phyloP scores from a whole-genome alignment of 805 yeast genomes.

The Barnettozyma populi region DNA sequence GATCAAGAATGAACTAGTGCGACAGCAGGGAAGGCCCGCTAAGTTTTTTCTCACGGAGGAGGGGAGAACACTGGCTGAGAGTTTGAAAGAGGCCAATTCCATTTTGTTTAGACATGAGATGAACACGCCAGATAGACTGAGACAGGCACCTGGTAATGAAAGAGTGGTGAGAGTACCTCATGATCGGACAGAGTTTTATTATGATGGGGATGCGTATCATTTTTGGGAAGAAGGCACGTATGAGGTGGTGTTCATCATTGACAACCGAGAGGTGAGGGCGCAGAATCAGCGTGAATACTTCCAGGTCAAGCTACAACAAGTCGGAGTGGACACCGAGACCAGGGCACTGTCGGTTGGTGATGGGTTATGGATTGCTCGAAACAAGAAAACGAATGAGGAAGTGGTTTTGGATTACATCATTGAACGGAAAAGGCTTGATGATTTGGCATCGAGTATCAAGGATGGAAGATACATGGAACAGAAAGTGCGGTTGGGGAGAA shows the following conservation, averaged over 20 bases:
- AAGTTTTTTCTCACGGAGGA: slow-evolving; percentile 61
- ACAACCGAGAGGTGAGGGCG: slow-evolving; percentile 77
- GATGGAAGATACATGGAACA: slow-evolving; percentile 92
- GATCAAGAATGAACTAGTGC: slow-evolving; percentile 53
- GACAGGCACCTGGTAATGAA: slow-evolving; percentile 3
- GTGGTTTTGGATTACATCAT: slow-evolving; percentile 77
- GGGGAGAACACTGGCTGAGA: slow-evolving; percentile 59
- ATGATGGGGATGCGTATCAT: slow-evolving; percentile 22
- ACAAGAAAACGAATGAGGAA: slow-evolving; percentile 49
- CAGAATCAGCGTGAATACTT: slow-evolving; percentile 67
- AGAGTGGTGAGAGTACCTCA: slow-evolving; percentile 3
- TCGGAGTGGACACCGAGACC: slow-evolving; percentile 47
- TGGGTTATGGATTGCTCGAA: slow-evolving; percentile 79
- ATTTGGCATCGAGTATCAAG: slow-evolving; percentile 70
- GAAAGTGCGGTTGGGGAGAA: slow-evolving; percentile 63
- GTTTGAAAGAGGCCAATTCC: slow-evolving; percentile 43
- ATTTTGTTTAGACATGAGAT: slow-evolving; percentile 26
- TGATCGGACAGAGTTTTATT: slow-evolving; percentile 3
- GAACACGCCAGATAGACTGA: slow-evolving; percentile 19
- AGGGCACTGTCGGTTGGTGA: slow-evolving; percentile 78
- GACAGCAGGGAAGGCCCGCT: slow-evolving; percentile 50
- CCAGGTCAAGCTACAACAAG: slow-evolving; percentile 41
- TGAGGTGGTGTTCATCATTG: slow-evolving; percentile 60
- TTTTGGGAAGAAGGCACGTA: slow-evolving; percentile 60
- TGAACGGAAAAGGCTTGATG: slow-evolving; percentile 88